Evolutionary conservation across 2,329 filamentous ascomycete genomes (phyloP), one percentile per base, ranked within the genome.

Genomic region (Fusarium oligoseptatum): DNA sequence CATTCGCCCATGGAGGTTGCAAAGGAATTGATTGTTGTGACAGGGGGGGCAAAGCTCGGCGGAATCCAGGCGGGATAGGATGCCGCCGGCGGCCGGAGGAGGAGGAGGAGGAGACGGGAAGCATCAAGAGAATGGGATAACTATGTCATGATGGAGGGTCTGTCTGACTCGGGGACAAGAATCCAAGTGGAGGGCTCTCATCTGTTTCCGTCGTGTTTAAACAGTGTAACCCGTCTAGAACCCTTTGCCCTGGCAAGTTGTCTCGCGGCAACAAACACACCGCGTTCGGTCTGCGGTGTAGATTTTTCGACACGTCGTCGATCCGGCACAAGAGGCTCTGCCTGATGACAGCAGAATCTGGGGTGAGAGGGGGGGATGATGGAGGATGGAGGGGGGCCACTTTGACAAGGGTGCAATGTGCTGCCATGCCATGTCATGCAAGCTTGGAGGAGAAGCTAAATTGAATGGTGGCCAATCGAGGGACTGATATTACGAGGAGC

Each of bases 291-390:
- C 68, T 75, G 56, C 56, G 73, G 64, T 57, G 66, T 66, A 66
- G 60, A 61, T 57, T 17, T 39, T 39, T 68, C 48, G 57, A 61
- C 68, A 64, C 61, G 60, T 61, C 72, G 52, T 64, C 39, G 24
- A 41, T 65, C 22, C n/a, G 39, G 12, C 41, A 63, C 39, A 77
- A 57, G 56, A 75, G 67, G 70, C 73, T 76, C 75, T 75, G 74
- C 71, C 64, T 67, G 48, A 67, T 68, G 69, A 57, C 68, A 68
- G 55, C 75, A 76, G 66, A 70, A 68, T 67, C 72, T 67, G 65
- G 67, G 67, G 67, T 72, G 65, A 68, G 66, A 67, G 73, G 64
- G 60, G 43, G 50, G 45, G 22, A 37, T 29, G 24, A 37, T 29
- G 24, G 24, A 29, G 24, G 45, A 12, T 29, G 27, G 9, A 15